A percentile compares a stretch with the other conserved stretches of the same genome.
phyloP scores from a whole-genome alignment of 2,329 filamentous ascomycete species.

The Colletotrichum eleusines region DNA sequence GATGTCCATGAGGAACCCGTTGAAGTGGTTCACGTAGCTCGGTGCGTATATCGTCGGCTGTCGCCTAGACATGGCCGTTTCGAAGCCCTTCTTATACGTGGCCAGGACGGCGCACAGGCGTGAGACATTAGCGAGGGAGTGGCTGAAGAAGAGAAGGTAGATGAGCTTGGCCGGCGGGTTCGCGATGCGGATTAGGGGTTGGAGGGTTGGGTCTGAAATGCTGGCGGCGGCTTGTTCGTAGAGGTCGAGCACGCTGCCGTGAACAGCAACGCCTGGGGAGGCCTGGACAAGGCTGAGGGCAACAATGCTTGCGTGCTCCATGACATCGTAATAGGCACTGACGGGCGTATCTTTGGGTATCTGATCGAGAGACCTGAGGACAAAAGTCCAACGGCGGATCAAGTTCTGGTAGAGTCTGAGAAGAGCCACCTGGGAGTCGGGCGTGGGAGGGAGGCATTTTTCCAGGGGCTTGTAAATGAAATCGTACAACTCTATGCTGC shows the following conservation, averaged over 20 bases:
- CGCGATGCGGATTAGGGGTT: constrained; percentile 71
- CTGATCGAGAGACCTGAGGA: constrained; percentile 56
- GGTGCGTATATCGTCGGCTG: constrained; percentile 62
- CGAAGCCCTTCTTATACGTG: constrained; percentile 80
- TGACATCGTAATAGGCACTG: constrained; percentile 55
- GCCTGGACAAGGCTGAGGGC: constrained; percentile 71
- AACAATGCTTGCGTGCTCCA: constrained; percentile 66
- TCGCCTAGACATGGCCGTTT: constrained; percentile 65
- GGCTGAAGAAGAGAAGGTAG: constrained; percentile 77
- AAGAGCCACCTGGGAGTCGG: constrained; percentile 68
- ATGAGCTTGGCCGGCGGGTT: constrained; percentile 76
- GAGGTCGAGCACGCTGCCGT: constrained; percentile 75
- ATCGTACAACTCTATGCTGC: constrained; percentile 61
- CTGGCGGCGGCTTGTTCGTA: constrained; percentile 72
- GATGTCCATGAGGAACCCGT: constrained; percentile 87
- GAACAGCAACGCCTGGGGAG: constrained; percentile 55
- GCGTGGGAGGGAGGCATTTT: constrained; percentile 43
- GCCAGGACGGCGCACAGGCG: constrained; percentile 78
- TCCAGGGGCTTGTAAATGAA: constrained; percentile 66
- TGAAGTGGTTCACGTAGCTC: constrained; percentile 76
- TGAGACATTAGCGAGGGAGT: constrained; percentile 73
- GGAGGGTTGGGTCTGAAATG: constrained; percentile 63
- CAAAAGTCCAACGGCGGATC: constrained; percentile 69
- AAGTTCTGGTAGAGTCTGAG: constrained; percentile 76
- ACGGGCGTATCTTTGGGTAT: constrained; percentile 52